Base-by-base conservation (phyloP, 495 filamentous ascomycete genomes). In the Cercophora newfieldiana region DNA sequence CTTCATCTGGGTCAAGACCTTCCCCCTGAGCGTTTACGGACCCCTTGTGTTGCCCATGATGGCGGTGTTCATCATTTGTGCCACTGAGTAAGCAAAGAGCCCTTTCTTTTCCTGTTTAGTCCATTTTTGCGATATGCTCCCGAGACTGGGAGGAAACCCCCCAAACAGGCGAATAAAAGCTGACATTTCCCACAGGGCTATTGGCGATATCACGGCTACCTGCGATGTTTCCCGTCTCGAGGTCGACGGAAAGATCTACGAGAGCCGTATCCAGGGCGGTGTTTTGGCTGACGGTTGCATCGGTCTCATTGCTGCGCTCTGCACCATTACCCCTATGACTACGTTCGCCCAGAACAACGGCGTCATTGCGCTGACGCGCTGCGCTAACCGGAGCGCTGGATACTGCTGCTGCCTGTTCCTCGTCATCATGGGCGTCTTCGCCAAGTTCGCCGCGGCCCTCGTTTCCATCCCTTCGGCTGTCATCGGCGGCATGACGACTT, bases 1-100 rank as follows among this genome's bases (percentile, higher is more conserved):
- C 29, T 97, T 97, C 78, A 87, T 96, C 75, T 97, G 93, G 94
- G 90, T 94, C 30, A 82, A 91, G 51, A 97, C 91, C 0, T 97
- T 97, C 82, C 87, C 87, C 47, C 80, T 97, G 1, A 80, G 78
- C 29, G 81, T 97, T 56, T 97, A 97, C 72, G 90, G 87, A 0
- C 94, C 94, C 0, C 83, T 97, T 10, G 91, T 97, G 14, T 79
- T 97, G 0, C 94, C 94, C 0, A 70, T 96, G 33, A 74, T 97
- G 30, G 92, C 93, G 6, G 88, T 97, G 3, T 97, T 93, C 74
- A 88, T 97, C 4, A 44, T 4, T 44, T 44, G 3, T 44, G 5
- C 30, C 12, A 5, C 30, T 12, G n/a, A n/a, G n/a, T n/a, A n/a
- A n/a, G n/a, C n/a, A n/a, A n/a, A n/a, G n/a, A n/a, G n/a, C n/a